Percentiles rank a stretch among this genome's conserved stretches.
Evolutionary conservation across 805 yeast genomes (phyloP).

Genomic region (Metschnikowia lochheadii): DNA sequence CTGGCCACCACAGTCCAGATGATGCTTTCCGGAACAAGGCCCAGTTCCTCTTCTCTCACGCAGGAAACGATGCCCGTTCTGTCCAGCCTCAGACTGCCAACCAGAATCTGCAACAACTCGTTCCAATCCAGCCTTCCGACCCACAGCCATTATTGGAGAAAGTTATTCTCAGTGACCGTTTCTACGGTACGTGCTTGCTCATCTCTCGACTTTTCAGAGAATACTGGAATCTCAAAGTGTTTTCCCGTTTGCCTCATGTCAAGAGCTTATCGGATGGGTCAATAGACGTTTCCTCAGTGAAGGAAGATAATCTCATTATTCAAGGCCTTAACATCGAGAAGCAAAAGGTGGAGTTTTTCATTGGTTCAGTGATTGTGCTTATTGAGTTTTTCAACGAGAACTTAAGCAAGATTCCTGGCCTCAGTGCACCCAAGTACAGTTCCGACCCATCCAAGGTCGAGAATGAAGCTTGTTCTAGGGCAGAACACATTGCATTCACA

Average conservation of each 20-base stretch:
- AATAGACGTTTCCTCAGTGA: conserved; percentile 34
- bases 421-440: conserved; percentile 53
- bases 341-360: conserved; percentile 58
- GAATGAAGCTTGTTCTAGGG: conserved; percentile 72
- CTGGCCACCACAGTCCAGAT: conserved; percentile 50
- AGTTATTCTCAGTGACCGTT: conserved; percentile 87
- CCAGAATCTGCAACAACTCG: conserved; percentile 16
- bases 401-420: conserved; percentile 57
- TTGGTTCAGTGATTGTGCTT: conserved; percentile 66
- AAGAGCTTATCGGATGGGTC: conserved; percentile 35
- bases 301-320: conserved; percentile 42
- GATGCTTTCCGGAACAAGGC: conserved; percentile 43
- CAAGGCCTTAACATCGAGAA: conserved; percentile 44
- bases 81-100: conserved; percentile 17
- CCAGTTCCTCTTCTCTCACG: conserved; percentile 47
- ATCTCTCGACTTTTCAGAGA: conserved; percentile 75
- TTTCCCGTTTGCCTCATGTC: conserved; percentile 44
- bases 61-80: conserved; percentile 50
- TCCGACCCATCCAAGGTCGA: conserved; percentile 46
- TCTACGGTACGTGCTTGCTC: conserved; percentile 80
- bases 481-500: conserved; percentile 85
- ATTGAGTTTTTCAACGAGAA: conserved; percentile 67
- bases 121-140: conserved; percentile 18
- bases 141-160: conserved; percentile 51
- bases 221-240: conserved; percentile 73